Conservation (phyloP, 768 basidiomycete species). For the Crassisporium funariophilum region DNA sequence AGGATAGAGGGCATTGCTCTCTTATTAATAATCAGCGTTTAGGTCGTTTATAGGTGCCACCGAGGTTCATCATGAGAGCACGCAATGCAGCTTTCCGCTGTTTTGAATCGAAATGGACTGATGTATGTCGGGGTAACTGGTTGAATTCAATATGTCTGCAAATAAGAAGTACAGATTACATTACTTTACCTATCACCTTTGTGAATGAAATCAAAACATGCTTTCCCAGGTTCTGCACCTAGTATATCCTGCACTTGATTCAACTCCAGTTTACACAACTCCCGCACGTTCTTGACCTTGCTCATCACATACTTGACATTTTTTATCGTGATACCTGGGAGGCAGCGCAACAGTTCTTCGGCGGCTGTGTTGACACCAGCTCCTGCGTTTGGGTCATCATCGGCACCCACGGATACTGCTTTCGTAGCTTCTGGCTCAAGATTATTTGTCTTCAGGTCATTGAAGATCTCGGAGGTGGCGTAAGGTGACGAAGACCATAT, state of each 20-base stretch:
- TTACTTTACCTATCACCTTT: slow-evolving; percentile 48
- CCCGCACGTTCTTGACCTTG: slow-evolving; percentile 74
- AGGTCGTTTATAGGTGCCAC: too few relatives aligned
- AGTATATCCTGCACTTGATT: slow-evolving; percentile 70
- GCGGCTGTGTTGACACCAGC: slow-evolving; percentile 73
- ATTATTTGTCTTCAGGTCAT: slow-evolving; percentile 81
- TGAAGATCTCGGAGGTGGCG: slow-evolving; percentile 89
- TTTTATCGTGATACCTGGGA: slow-evolving; percentile 86
- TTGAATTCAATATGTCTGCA: background rate
- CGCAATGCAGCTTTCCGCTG: too few relatives aligned
- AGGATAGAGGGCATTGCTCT: too few relatives aligned
- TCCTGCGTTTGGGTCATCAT: slow-evolving; percentile 67
- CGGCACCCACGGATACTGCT: slow-evolving; percentile 81
- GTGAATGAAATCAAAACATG: slow-evolving; percentile 83
- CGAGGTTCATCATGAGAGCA: too few relatives aligned
- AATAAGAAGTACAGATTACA: background rate
- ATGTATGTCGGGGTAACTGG: slow-evolving; percentile 11
- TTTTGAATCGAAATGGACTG: too few relatives aligned
- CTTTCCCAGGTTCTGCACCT: slow-evolving; percentile 79
- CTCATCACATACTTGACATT: slow-evolving; percentile 85
- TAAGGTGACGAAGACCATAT: slow-evolving; percentile 98
- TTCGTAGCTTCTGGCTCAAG: slow-evolving; percentile 78
- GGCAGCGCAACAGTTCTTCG: slow-evolving; percentile 77
- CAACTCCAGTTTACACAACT: slow-evolving; percentile 67
- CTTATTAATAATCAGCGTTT: too few relatives aligned